Evolutionary conservation across 2,329 filamentous ascomycete species (phyloP).

Genomic region (Cladophialophora chaetospira): DNA sequence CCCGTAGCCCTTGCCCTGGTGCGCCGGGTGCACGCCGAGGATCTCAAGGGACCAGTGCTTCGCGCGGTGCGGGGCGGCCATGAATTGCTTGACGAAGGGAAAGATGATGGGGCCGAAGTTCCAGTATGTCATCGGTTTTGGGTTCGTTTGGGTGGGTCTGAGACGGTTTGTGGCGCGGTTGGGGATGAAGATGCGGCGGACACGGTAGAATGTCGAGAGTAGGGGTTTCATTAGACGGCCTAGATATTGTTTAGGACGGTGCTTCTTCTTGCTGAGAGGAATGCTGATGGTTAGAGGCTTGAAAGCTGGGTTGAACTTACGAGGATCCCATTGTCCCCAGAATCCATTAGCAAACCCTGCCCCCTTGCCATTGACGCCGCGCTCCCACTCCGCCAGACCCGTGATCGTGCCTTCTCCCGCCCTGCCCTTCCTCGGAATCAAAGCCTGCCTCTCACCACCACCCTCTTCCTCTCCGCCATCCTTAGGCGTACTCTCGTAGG

Average conservation of each 20-base stretch:
- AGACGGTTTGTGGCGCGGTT: conserved; percentile 21
- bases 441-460: neutral
- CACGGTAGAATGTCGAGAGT: conserved; percentile 2
- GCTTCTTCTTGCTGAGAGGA: neutral
- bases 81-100: conserved; percentile 15
- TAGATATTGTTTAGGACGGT: neutral
- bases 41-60: conserved; percentile 25
- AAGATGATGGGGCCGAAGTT: conserved; percentile 3
- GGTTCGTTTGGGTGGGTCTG: conserved; percentile 38
- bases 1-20: conserved; percentile 21
- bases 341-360: conserved; percentile 15
- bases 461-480: neutral
- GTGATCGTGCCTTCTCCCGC: conserved; percentile 21
- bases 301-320: conserved; percentile 16
- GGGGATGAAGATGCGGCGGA: conserved; percentile 3
- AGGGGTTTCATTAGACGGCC: conserved; percentile 12
- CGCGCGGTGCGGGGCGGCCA: conserved; percentile 15
- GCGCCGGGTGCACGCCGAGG: conserved; percentile 18
- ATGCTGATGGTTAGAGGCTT: neutral
- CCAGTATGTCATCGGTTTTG: conserved; percentile 16
- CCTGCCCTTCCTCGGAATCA: neutral
- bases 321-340: conserved; percentile 26
- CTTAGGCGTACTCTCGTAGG: neutral
- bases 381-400: conserved; percentile 20
- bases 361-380: conserved; percentile 11